Evolutionary conservation across 176 grass and related monocot genomes (phyloP), one percentile per base, ranked within the genome.

Genomic region (Bromus sterilis): DNA sequence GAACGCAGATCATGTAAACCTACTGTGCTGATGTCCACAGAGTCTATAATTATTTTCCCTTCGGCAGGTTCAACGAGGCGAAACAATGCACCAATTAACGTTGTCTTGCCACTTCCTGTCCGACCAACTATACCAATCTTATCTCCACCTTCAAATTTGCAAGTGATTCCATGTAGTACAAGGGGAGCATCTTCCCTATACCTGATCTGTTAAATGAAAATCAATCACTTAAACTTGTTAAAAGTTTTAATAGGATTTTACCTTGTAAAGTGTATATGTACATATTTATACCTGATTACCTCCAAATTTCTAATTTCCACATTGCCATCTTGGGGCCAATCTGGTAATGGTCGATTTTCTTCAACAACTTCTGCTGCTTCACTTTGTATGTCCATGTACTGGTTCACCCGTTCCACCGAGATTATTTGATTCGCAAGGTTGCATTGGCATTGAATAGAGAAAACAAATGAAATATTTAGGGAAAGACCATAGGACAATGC

Each of bases 61-160:
- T 82, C 90, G 84, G 86, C 61, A 37, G 96, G 93, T 56, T 98
- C 96, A 70, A 98, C 90, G n/a, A 98, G 91, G 69, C 96, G 92
- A 84, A 98, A 98, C 40, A 98, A 77, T 56, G 90, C 90, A 71
- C 93, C 75, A 36, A 98, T 91, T 79, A 98, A 78, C 75, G 93
- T 98, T 78, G 96, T 95, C 76, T 98, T 98, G 55, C 95, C 92
- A 82, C 92, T 98, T 69, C 95, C 95, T 40, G 95, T 98, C n/a
- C 95, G 87, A 15, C 96, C 96, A 73, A 98, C 95, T 68, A 98
- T 90, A 57, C 93, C 93, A 49, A 98, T 95, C 67, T 93, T 98
- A 61, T 91, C 56, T 24, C 96, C 89, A 31, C 90, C 96, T 77
- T 91, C 44, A 53, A 98, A 93, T 10, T 60, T 95, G 53, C 96